Conservation (phyloP, 352 stramenopile genomes). For the Globisporangium nodosum region DNA sequence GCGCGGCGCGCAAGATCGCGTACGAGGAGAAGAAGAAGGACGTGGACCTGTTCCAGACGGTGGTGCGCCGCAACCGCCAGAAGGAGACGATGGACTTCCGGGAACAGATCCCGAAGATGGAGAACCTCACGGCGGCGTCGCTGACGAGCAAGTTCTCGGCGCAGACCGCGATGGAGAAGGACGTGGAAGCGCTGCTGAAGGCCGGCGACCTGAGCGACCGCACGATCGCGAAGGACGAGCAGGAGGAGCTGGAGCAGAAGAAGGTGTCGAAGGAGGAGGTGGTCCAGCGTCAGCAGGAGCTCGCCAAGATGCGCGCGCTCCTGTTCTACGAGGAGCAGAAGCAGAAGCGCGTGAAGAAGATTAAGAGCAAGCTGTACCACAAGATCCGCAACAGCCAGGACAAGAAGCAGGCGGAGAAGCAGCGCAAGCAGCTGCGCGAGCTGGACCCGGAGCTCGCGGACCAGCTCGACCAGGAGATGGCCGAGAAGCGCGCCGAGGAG, state of each 20-base stretch:
- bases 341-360: conserved; percentile 97
- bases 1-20: conserved; percentile 82
- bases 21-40: conserved; percentile 89
- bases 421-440: conserved; percentile 71
- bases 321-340: conserved; percentile 99
- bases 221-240: conserved; percentile 56
- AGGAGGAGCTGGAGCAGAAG: conserved; percentile 68
- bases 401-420: conserved; percentile 83
- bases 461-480: conserved; percentile 75
- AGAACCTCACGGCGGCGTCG: conserved; percentile 76
- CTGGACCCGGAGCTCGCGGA: conserved; percentile 71
- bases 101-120: conserved; percentile 74
- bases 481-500: conserved; percentile 93
- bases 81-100: conserved; percentile 95
- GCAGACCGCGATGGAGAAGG: conserved; percentile 88
- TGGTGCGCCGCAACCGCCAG: conserved; percentile 90
- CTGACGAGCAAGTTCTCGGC: conserved; percentile 92
- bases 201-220: conserved; percentile 57
- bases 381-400: conserved; percentile 96
- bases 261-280: conserved; percentile 78
- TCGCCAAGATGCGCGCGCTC: conserved; percentile 95
- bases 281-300: conserved; percentile 81
- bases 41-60: conserved; percentile 85
- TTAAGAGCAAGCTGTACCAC: conserved; percentile 99
- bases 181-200: conserved; percentile 61